A percentile compares a stretch with the other conserved stretches of the same genome.
Conservation (phyloP, 2,329 filamentous ascomycete genomes). For the Venturia pyrina region DNA sequence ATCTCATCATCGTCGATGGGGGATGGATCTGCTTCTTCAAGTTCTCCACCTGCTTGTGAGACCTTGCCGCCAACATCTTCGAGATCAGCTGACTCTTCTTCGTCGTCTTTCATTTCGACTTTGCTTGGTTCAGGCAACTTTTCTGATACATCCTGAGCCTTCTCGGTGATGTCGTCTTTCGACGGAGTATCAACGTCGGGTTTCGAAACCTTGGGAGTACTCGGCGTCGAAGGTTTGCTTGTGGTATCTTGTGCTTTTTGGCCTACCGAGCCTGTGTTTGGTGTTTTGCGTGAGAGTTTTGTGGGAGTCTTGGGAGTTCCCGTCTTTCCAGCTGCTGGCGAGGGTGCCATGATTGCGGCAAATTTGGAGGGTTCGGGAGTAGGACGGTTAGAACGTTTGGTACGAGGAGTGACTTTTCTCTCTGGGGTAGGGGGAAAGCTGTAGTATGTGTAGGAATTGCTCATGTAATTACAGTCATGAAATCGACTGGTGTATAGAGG, state of each 20-base stretch:
- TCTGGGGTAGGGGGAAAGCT: conserved; percentile 13
- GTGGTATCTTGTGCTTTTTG: conserved; percentile 24
- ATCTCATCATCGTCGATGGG: conserved; percentile 26
- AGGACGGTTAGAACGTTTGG: neutral
- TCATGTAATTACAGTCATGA: conserved; percentile 13
- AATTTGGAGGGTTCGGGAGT: conserved; percentile 3
- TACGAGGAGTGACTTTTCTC: conserved; percentile 9
- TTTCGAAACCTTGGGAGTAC: conserved; percentile 20
- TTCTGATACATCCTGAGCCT: conserved; percentile 21
- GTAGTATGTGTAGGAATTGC: conserved; percentile 13
- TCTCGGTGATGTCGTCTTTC: conserved; percentile 20
- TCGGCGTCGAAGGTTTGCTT: conserved; percentile 16
- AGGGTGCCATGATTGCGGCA: conserved; percentile 34
- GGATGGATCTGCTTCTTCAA: conserved; percentile 25
- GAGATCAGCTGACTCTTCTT: conserved; percentile 14
- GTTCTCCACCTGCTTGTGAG: conserved; percentile 34
- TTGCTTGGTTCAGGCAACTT: conserved; percentile 22
- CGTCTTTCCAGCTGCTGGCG: conserved; percentile 41
- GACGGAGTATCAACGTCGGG: conserved; percentile 27
- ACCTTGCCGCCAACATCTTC: conserved; percentile 30
- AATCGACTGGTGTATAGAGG: neutral
- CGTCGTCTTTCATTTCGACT: conserved; percentile 27
- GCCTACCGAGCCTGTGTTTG: conserved; percentile 25
- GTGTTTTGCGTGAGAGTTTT: conserved; percentile 38
- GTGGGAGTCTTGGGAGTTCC: conserved; percentile 40